Evolutionary conservation across 768 basidiomycete genomes (phyloP), one percentile per base, ranked within the genome.

Genomic region (Lactarius indigo): DNA sequence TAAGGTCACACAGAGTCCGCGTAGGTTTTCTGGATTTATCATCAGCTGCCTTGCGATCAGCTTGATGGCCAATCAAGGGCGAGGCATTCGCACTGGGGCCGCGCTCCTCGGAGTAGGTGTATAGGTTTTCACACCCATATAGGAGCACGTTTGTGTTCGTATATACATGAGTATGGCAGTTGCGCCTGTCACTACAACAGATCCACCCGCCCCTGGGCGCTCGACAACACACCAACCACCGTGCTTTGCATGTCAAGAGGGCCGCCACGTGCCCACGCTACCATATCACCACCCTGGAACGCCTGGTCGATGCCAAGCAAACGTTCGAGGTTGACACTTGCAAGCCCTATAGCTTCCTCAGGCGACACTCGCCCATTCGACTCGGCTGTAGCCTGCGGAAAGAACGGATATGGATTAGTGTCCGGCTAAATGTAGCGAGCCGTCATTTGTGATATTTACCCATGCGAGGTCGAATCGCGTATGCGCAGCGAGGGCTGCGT

Each of bases 1-100:
- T 41, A 26, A 64, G 31, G 17, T 44, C 41, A 64, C 41, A 64
- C 20, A 23, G 31, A 23, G 41, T 52, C 2, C 18, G 37, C 26
- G 9, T 52, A 94, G 92, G 65, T 94, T 94, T 75, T 81, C 90
- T 2, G 92, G 91, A 1, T 94, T 92, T 73, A 73, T 94, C 59
- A 75, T 94, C 55, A 94, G 92, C 74, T 93, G 92, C 73, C 79
- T 93, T 57, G 87, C 83, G 5, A 93, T 94, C 63, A 88, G 91
- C 71, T 77, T 92, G 37, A 84, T 85, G 33, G 92, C 91, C 64
- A 85, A 89, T 17, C 81, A 86, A 68, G 86, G 88, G 17, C 81
- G 89, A 72, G 88, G 87, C 37, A 83, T 91, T 71, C 88, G 81
- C 75, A 82, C 81, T 66, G 81, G 84, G 44, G 85, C 86, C n/a